phyloP scores from a whole-genome alignment of 768 basidiomycete species.

The Naganishia friedmannii region DNA sequence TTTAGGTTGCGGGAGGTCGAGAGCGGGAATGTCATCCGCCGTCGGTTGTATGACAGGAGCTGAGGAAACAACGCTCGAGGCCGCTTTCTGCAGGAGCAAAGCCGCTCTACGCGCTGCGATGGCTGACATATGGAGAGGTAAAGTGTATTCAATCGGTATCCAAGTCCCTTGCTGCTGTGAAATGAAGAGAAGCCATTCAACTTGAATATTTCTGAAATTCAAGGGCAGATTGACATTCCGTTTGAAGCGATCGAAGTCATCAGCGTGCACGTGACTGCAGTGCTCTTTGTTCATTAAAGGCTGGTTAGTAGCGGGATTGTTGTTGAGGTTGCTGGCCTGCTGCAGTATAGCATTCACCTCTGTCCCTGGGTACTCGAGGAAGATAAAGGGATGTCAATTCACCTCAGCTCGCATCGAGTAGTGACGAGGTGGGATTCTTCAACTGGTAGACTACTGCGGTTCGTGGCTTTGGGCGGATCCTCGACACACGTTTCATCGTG shows the following conservation, averaged over 20 bases:
- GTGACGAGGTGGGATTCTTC: too few relatives aligned
- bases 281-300: background rate
- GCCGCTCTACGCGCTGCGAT: conserved; percentile 27
- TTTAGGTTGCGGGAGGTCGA: background rate
- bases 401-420: too few relatives aligned
- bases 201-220: background rate
- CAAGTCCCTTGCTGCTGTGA: too few relatives aligned
- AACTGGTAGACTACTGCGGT: too few relatives aligned
- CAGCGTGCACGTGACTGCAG: background rate
- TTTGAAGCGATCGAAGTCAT: background rate
- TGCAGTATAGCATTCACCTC: too few relatives aligned
- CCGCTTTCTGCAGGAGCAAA: conserved; percentile 3
- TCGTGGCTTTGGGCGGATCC: too few relatives aligned
- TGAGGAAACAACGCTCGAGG: background rate
- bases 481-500: too few relatives aligned
- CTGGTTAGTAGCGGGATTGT: too few relatives aligned
- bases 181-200: background rate
- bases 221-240: background rate
- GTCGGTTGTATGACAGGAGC: background rate
- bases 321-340: too few relatives aligned
- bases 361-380: too few relatives aligned
- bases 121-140: conserved; percentile 3
- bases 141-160: background rate
- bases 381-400: too few relatives aligned
- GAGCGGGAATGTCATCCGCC: background rate